Percentiles rank a stretch among this genome's conserved stretches.
Evolutionary conservation across 345 rosid genomes (phyloP).

Genomic region (Passiflora organensis): DNA sequence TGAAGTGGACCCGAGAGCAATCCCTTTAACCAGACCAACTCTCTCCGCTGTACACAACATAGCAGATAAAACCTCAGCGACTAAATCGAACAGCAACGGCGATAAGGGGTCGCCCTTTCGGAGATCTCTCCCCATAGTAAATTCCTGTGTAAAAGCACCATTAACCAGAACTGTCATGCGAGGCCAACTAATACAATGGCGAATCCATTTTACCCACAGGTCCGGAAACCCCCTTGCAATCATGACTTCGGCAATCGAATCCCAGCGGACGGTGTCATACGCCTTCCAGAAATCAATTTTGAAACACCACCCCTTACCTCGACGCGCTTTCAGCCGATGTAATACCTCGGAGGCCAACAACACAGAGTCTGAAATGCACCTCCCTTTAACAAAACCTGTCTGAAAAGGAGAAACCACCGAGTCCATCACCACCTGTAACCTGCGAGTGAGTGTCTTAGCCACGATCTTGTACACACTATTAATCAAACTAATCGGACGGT

Average conservation of each 20-base stretch:
- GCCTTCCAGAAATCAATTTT: too few species aligned
- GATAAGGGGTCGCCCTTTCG: background rate
- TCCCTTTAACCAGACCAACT: background rate
- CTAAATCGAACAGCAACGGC: background rate
- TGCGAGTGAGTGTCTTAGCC: background rate
- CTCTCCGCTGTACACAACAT: background rate
- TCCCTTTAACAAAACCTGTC: too few species aligned
- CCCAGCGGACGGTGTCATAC: too few species aligned
- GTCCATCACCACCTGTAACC: too few species aligned
- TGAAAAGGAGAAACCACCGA: too few species aligned
- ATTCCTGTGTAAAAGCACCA: too few species aligned
- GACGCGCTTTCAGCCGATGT: too few species aligned
- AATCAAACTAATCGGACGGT: background rate
- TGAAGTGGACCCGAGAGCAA: background rate
- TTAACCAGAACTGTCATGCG: background rate
- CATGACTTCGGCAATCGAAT: too few species aligned
- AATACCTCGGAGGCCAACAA: too few species aligned
- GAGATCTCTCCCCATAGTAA: background rate
- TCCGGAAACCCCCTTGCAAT: background rate
- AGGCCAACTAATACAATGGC: background rate
- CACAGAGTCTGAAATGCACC: too few species aligned
- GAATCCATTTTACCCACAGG: background rate
- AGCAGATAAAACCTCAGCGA: background rate
- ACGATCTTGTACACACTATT: background rate
- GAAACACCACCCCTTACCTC: too few species aligned